These are phyloP conservation scores for Calonectria honghensis DNA, from an alignment of 2,329 filamentous ascomycete genomes.

Conservation along the genomic window DNA sequence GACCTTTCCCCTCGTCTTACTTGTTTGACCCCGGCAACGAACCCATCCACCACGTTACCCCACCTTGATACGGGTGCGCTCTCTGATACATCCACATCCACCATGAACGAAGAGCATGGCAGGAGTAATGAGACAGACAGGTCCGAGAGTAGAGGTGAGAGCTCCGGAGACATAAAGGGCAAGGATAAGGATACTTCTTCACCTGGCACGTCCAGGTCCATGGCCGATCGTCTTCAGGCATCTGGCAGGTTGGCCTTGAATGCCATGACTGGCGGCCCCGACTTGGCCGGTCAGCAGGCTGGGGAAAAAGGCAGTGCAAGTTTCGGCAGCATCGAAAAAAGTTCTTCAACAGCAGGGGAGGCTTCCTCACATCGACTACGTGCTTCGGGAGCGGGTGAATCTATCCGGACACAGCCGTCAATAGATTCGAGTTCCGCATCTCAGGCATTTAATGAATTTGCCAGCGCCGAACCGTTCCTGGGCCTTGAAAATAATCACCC, in stretches of 20 bases:
- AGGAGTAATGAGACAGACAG: slow-evolving; percentile 31
- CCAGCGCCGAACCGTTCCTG: slow-evolving; percentile 43
- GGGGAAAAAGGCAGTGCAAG: slow-evolving; percentile 49
- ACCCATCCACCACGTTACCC: slow-evolving; percentile 22
- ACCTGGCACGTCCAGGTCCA: slow-evolving; percentile 38
- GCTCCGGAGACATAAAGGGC: slow-evolving; percentile 41
- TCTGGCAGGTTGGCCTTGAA: slow-evolving; percentile 55
- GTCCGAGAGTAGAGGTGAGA: slow-evolving; percentile 15
- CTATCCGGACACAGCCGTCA: slow-evolving; percentile 42
- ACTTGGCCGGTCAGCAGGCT: slow-evolving; percentile 41
- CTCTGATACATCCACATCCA: slow-evolving; percentile 13
- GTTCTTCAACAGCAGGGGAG: slow-evolving; percentile 44
- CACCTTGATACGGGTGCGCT: slow-evolving; percentile 10
- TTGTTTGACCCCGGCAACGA: slow-evolving; percentile 12
- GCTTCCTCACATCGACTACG: slow-evolving; percentile 50
- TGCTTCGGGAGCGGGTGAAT: slow-evolving; percentile 42
- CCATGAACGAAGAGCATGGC: slow-evolving; percentile 31
- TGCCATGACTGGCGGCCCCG: slow-evolving; percentile 48
- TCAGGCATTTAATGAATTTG: slow-evolving; percentile 54
- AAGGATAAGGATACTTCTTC: slow-evolving; percentile 47
- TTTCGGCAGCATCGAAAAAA: slow-evolving; percentile 41
- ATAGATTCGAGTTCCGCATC: slow-evolving; percentile 58
- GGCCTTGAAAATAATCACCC: slow-evolving; percentile 28
- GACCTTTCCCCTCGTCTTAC: slow-evolving; percentile 8
- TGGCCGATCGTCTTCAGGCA: slow-evolving; percentile 54